These are phyloP conservation scores for Litsea cubeba DNA, from an alignment of 164 flowering plant genomes.

Conservation along the genomic window DNA sequence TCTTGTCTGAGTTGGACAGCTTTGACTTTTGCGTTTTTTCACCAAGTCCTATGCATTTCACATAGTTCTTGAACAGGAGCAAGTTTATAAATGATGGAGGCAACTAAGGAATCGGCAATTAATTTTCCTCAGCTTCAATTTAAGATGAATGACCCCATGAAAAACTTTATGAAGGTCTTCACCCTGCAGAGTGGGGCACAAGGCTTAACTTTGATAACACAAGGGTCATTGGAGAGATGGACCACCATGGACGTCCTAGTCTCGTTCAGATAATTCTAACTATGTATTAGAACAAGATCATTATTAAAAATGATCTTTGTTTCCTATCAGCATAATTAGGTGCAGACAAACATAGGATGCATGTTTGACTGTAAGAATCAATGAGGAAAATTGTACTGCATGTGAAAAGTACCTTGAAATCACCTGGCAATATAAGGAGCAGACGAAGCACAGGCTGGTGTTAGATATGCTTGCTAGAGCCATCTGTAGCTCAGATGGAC, in stretches of 20 bases:
- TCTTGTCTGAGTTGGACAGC: too few species aligned
- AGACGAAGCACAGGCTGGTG: slow-evolving; percentile 30
- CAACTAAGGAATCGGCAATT: background rate
- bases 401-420: slow-evolving; percentile 45
- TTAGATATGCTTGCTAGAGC: slow-evolving; percentile 32
- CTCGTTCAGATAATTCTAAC: background rate
- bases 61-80: too few species aligned
- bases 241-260: background rate
- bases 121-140: background rate
- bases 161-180: background rate
- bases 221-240: background rate
- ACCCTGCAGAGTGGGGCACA: background rate
- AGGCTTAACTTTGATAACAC: background rate
- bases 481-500: slow-evolving; percentile 23
- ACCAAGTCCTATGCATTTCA: too few species aligned
- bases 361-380: background rate
- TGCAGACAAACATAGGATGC: background rate
- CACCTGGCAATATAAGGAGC: slow-evolving; percentile 37
- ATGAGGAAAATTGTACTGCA: background rate
- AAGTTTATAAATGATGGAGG: background rate
- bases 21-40: too few species aligned
- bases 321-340: background rate
- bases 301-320: background rate
- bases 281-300: too few species aligned
- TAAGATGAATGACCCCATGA: background rate